Percentiles rank a stretch among this genome's conserved stretches.
phyloP scores from a whole-genome alignment of 176 grass and related monocot genomes.

The Aegilops longissima region DNA sequence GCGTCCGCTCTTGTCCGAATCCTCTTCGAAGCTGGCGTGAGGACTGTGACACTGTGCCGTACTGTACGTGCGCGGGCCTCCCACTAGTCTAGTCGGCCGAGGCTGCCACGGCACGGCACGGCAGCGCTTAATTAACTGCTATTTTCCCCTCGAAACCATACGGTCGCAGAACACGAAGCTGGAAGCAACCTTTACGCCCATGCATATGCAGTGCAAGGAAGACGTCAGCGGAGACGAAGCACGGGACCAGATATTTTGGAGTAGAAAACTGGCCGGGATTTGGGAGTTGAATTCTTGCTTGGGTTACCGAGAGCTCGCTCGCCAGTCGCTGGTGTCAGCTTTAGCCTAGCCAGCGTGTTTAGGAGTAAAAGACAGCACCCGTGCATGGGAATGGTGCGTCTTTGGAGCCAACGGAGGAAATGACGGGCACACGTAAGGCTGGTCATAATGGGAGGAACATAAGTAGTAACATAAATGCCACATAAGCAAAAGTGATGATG shows the following conservation, averaged over 20 bases:
- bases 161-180: background rate
- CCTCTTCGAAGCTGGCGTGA: conserved; percentile 19
- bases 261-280: background rate
- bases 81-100: background rate
- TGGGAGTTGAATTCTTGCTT: background rate
- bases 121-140: background rate
- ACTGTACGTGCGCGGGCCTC: background rate
- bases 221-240: conserved; percentile 13
- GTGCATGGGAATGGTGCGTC: background rate
- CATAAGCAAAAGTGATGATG: too few species aligned
- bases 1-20: conserved; percentile 22
- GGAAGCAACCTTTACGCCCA: background rate
- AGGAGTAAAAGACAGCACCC: background rate
- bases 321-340: background rate
- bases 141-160: background rate
- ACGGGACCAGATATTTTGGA: background rate
- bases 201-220: background rate
- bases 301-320: background rate
- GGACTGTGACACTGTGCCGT: background rate
- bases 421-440: background rate
- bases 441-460: too few species aligned
- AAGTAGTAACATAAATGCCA: too few species aligned
- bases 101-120: background rate
- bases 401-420: background rate
- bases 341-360: background rate